phyloP scores from a whole-genome alignment of 2,329 filamentous ascomycete species.

The Geosmithia putterillii region DNA sequence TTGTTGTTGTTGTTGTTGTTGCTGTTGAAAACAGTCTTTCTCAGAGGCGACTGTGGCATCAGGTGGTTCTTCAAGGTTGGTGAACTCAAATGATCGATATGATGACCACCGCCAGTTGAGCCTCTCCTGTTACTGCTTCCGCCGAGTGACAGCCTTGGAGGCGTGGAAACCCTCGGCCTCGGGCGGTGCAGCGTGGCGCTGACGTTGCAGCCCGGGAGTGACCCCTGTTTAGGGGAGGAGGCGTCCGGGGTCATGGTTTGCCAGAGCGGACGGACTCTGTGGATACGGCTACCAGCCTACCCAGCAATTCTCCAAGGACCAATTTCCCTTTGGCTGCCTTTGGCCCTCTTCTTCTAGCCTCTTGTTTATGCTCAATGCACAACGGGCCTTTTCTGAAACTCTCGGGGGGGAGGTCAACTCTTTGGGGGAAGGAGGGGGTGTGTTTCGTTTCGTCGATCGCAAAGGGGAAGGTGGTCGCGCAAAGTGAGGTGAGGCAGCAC shows the following conservation, averaged over 20 bases:
- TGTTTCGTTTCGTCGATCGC: no score
- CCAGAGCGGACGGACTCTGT: no score
- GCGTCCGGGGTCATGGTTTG: background rate
- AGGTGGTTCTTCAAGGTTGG: no score
- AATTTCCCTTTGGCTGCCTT: no score
- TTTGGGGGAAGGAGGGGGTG: no score
- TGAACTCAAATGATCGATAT: no score
- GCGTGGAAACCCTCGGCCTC: background rate
- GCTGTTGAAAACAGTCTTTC: slow-evolving; percentile 14
- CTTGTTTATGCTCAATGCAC: no score
- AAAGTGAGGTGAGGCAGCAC: no score
- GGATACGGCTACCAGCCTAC: background rate
- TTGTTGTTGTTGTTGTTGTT: slow-evolving; percentile 3
- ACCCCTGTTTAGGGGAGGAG: slow-evolving; percentile 2
- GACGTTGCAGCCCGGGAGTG: background rate
- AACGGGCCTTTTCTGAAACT: no score
- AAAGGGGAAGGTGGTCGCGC: no score
- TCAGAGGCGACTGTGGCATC: slow-evolving; percentile 16
- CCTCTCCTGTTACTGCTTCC: background rate
- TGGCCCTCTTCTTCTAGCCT: no score
- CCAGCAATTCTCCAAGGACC: background rate
- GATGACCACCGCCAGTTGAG: background rate
- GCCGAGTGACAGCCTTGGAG: background rate
- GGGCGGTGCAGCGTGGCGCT: background rate
- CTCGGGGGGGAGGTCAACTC: no score